Evolutionary conservation across 768 basidiomycete genomes (phyloP).

Genomic region (Scleroderma bovista): DNA sequence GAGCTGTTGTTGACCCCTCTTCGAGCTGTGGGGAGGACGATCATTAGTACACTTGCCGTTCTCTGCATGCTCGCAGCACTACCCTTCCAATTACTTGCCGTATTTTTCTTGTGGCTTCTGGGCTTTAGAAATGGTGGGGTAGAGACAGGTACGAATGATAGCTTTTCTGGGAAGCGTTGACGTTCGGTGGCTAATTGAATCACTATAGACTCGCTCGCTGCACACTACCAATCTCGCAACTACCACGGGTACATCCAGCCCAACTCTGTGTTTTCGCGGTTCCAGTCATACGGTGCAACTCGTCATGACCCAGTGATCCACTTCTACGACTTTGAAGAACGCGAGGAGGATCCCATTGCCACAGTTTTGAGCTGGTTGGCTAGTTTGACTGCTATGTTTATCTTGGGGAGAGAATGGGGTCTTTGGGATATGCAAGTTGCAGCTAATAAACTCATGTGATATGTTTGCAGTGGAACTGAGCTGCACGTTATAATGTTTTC

Average conservation of each 20-base stretch:
- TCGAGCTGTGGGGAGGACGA: background rate
- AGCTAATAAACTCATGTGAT: too few species aligned
- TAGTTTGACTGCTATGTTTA: background rate
- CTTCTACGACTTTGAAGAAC: background rate
- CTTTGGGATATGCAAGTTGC: background rate
- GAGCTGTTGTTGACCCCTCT: constrained; percentile 1
- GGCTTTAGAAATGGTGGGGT: background rate
- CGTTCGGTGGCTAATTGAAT: background rate
- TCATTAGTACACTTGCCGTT: background rate
- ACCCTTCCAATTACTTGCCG: background rate
- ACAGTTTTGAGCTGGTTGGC: background rate
- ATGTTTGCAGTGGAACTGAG: too few species aligned
- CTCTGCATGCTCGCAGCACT: background rate
- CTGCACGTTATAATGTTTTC: too few species aligned
- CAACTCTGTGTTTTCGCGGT: constrained; percentile 1
- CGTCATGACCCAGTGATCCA: background rate
- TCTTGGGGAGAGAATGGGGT: constrained; percentile 3
- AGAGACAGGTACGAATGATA: constrained; percentile 1
- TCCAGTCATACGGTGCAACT: constrained; percentile 6
- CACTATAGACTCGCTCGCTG: constrained; percentile 5
- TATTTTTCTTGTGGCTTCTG: background rate
- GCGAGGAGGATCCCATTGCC: background rate
- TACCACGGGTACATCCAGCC: constrained; percentile 6
- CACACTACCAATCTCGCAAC: constrained; percentile 3
- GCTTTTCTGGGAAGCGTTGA: background rate